Percentiles rank a stretch among this genome's conserved stretches.
Conservation (phyloP, 495 filamentous ascomycete species). For the Aspergillus funiculosus region DNA sequence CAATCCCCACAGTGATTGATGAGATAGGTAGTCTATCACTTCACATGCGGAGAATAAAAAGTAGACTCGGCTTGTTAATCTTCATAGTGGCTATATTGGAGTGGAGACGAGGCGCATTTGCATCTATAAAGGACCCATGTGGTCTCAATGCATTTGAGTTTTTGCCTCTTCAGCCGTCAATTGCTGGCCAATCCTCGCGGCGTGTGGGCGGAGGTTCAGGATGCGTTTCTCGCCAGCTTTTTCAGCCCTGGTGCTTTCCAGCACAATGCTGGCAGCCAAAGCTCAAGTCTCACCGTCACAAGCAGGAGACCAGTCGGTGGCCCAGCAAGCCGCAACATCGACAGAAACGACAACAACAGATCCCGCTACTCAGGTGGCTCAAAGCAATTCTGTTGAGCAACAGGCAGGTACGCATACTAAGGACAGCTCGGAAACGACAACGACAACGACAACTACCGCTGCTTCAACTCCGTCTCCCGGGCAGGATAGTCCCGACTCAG, state of each 20-base stretch:
- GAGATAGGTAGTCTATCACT: slow-evolving; percentile 6
- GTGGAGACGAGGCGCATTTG: slow-evolving; percentile 7
- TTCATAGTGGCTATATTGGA: slow-evolving; percentile 10
- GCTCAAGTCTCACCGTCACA: slow-evolving; percentile 21
- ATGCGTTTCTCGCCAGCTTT: slow-evolving; percentile 32
- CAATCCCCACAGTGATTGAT: slow-evolving; percentile 6
- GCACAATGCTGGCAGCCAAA: slow-evolving; percentile 25
- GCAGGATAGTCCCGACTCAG: not conserved
- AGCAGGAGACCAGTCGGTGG: slow-evolving; percentile 12
- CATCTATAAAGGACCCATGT: slow-evolving; percentile 22
- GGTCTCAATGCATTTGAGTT: slow-evolving; percentile 8
- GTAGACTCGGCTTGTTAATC: slow-evolving; percentile 18
- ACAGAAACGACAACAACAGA: slow-evolving; percentile 9
- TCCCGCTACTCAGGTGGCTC: slow-evolving; percentile 6
- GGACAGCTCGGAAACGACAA: slow-evolving; percentile 8
- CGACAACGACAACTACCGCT: slow-evolving; percentile 4
- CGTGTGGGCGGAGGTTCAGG: slow-evolving; percentile 14
- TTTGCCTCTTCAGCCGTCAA: slow-evolving; percentile 9
- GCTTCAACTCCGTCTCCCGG: slow-evolving; percentile 1
- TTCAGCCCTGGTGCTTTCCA: slow-evolving; percentile 29
- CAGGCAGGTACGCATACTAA: slow-evolving; percentile 4
- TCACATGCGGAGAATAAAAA: slow-evolving; percentile 26
- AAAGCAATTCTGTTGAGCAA: not conserved
- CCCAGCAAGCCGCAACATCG: slow-evolving; percentile 9
- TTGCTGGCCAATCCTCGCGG: slow-evolving; percentile 16